Percentiles rank a stretch among this genome's conserved stretches.
phyloP scores from a whole-genome alignment of 305 asterid species.

The Fraxinus velutina region DNA sequence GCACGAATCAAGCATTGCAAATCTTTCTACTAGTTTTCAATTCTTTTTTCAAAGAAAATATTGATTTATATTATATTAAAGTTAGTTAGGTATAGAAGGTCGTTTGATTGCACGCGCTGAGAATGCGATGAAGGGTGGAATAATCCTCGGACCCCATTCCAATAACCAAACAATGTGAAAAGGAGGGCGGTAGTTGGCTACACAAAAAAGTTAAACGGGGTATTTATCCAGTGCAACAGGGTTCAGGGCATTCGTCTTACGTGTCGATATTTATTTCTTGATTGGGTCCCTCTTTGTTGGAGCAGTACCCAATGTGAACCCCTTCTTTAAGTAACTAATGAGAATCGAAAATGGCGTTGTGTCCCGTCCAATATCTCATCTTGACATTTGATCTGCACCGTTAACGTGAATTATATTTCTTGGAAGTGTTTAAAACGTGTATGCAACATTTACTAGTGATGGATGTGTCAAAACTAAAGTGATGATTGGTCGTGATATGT shows the following conservation, averaged over 20 bases:
- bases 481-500: neutral
- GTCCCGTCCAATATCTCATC: neutral
- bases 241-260: constrained; percentile 14
- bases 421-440: neutral
- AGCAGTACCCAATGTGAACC: neutral
- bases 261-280: constrained; percentile 16
- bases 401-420: neutral
- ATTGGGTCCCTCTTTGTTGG: constrained; percentile 13
- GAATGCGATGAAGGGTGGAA: constrained; percentile 4
- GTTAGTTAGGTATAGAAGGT: neutral
- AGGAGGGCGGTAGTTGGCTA: neutral
- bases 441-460: neutral
- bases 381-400: constrained; percentile 17
- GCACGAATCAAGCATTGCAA: neutral
- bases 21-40: no score
- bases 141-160: constrained; percentile 11
- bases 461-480: neutral
- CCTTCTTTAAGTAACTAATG: neutral
- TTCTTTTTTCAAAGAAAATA: no score
- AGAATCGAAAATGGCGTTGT: neutral
- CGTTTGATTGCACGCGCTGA: constrained; percentile 11
- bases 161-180: constrained; percentile 28
- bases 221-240: constrained; percentile 9
- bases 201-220: neutral
- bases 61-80: no score